Conservation (phyloP, 352 stramenopile genomes). For the Globisporangium nunn region DNA sequence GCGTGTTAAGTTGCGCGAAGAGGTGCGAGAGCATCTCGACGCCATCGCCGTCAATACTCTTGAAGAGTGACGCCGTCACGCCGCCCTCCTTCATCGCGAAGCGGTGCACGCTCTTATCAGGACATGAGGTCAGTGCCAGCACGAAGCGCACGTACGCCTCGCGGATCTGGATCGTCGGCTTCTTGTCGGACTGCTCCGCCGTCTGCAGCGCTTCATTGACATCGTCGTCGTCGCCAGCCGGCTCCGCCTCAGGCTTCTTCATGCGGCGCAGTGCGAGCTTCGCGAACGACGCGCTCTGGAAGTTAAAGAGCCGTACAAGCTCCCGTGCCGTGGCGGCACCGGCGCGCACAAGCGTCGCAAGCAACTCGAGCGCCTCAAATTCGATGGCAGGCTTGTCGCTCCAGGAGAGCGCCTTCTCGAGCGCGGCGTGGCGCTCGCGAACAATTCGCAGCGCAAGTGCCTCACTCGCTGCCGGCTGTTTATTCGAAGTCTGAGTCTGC, state of each 20-base stretch:
- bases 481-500: slow-evolving; percentile 14
- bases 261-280: slow-evolving; percentile 52
- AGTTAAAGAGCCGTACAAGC: slow-evolving; percentile 75
- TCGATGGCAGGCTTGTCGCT: slow-evolving; percentile 82
- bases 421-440: slow-evolving; percentile 49
- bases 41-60: slow-evolving; percentile 70
- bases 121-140: slow-evolving; percentile 46
- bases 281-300: slow-evolving; percentile 53
- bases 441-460: slow-evolving; percentile 55
- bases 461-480: slow-evolving; percentile 14
- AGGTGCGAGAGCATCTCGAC: slow-evolving; percentile 42
- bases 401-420: slow-evolving; percentile 77
- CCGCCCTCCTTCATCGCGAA: slow-evolving; percentile 77
- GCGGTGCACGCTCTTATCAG: slow-evolving; percentile 70
- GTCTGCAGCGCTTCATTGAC: too few species aligned
- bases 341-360: slow-evolving; percentile 33
- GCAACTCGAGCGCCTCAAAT: slow-evolving; percentile 59
- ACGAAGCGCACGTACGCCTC: slow-evolving; percentile 60
- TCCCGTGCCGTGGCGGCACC: slow-evolving; percentile 44
- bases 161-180: slow-evolving; percentile 51
- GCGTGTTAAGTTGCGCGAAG: slow-evolving; percentile 27
- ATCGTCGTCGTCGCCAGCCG: neutral
- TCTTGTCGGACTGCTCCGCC: neutral
- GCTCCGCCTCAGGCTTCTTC: slow-evolving; percentile 34
- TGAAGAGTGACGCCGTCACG: slow-evolving; percentile 57